These are phyloP conservation scores for Solanum sejunctum DNA, from an alignment of 257 asterid genomes.

Conservation along the genomic window DNA sequence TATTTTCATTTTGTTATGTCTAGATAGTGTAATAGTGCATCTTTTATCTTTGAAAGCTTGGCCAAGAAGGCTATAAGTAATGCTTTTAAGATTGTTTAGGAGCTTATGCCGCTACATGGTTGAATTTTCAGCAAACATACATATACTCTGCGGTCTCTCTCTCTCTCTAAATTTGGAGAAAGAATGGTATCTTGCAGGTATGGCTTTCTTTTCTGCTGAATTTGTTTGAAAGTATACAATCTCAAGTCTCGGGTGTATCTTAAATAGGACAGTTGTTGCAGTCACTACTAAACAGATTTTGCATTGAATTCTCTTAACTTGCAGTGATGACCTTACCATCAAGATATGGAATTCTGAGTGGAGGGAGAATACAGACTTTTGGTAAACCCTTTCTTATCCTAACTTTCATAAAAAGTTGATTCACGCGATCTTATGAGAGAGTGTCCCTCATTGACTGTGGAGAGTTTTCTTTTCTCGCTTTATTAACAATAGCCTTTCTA, in stretches of 20 bases:
- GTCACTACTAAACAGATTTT: neutral
- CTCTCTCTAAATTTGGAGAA: conserved; percentile 46
- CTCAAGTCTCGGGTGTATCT: neutral
- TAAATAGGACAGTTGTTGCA: neutral
- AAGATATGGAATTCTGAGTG: conserved; percentile 62
- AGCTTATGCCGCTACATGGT: neutral
- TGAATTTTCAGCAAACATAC: neutral
- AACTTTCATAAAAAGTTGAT: neutral
- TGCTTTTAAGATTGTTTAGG: neutral
- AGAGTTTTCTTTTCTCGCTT: neutral
- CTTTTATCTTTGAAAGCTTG: too few relatives aligned
- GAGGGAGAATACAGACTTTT: neutral
- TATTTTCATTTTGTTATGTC: too few relatives aligned
- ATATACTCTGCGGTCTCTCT: conserved; percentile 29
- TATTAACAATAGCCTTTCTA: neutral
- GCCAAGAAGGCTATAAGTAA: neutral
- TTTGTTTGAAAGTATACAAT: neutral
- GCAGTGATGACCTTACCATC: conserved; percentile 85
- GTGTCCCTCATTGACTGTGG: neutral
- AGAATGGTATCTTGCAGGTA: conserved; percentile 94
- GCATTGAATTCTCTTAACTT: neutral
- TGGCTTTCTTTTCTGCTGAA: neutral
- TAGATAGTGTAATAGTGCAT: too few relatives aligned
- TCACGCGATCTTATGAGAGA: neutral
- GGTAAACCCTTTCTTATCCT: conserved; percentile 39